A percentile compares a stretch with the other conserved stretches of the same genome.
phyloP scores from a whole-genome alignment of 192 early-diverging fungal genomes.

The Coemansia sp. region DNA sequence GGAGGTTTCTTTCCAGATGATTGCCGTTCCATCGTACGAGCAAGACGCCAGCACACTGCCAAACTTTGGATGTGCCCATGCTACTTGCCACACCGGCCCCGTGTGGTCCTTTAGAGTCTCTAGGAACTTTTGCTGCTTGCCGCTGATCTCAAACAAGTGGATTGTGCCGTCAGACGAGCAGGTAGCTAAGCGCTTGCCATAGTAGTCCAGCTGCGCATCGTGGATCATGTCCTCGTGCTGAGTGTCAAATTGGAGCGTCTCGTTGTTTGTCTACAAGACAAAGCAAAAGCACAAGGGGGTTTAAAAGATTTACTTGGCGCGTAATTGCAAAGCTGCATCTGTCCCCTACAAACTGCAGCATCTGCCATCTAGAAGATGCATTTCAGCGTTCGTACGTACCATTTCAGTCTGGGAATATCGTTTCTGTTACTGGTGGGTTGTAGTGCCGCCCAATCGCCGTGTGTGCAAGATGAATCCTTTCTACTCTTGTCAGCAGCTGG shows the following conservation, averaged over 20 bases:
- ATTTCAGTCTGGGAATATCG: conserved; percentile 49
- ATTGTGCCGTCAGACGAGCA: conserved; percentile 96
- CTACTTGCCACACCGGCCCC: conserved; percentile 98
- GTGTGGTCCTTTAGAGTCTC: conserved; percentile 69
- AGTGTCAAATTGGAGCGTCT: conserved; percentile 53
- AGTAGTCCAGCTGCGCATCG: conserved; percentile 80
- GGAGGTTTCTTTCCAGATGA: conserved; percentile 93
- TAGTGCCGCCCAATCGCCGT: background rate
- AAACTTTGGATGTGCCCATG: conserved; percentile 99
- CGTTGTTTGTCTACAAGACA: conserved; percentile 31
- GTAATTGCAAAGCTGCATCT: background rate
- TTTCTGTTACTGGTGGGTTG: conserved; percentile 61
- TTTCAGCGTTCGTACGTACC: background rate
- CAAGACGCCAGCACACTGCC: conserved; percentile 94
- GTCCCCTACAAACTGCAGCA: background rate
- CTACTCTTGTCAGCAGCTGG: background rate
- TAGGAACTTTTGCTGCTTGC: conserved; percentile 47
- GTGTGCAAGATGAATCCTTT: conserved; percentile 2
- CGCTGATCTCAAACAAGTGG: conserved; percentile 87
- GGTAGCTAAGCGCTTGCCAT: conserved; percentile 90
- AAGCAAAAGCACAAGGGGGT: background rate
- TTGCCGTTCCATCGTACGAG: conserved; percentile 92
- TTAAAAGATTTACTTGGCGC: background rate
- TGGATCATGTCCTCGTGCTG: conserved; percentile 61
- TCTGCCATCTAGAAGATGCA: background rate